phyloP scores from a whole-genome alignment of 225 moss, liverwort and hornwort genomes.

The Physcomitrellopsis africana region DNA sequence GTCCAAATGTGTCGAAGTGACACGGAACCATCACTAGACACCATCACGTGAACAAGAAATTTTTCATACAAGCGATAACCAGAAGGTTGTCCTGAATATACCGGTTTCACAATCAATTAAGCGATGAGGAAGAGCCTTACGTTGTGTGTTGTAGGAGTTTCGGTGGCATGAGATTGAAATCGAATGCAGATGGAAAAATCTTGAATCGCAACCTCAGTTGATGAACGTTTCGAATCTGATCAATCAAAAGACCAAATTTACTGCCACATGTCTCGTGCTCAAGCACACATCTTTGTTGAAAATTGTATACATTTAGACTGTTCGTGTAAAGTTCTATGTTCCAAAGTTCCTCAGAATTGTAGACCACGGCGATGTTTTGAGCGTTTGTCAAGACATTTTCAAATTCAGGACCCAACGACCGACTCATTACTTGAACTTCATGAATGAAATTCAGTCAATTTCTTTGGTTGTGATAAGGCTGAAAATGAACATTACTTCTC shows the following conservation, averaged over 20 bases:
- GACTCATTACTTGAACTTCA: slow-evolving; percentile 2
- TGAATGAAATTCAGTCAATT: slow-evolving; percentile 3
- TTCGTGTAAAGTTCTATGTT: not conserved
- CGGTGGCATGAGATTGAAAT: slow-evolving; percentile 82
- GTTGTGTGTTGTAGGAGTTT: slow-evolving; percentile 43
- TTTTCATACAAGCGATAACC: slow-evolving; percentile 14
- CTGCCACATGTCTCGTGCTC: slow-evolving; percentile 14
- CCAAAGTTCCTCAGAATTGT: slow-evolving; percentile 6
- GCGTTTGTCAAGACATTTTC: slow-evolving; percentile 5
- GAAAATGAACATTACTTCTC: slow-evolving; percentile 71
- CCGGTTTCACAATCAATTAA: slow-evolving; percentile 7
- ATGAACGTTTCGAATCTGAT: slow-evolving; percentile 79
- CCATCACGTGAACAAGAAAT: not conserved
- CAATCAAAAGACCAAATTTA: slow-evolving; percentile 19
- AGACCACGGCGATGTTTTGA: slow-evolving; percentile 3
- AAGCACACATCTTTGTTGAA: slow-evolving; percentile 1
- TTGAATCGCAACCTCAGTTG: slow-evolving; percentile 85
- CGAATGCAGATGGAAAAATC: slow-evolving; percentile 78
- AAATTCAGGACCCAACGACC: slow-evolving; percentile 11
- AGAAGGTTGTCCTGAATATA: not conserved
- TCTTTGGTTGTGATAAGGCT: slow-evolving; percentile 3
- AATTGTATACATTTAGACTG: not conserved
- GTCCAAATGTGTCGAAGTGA: not conserved
- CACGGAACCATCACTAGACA: slow-evolving; percentile 1
- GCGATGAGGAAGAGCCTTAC: slow-evolving; percentile 36